These are phyloP conservation scores for Amylocarpus encephaloides DNA, from an alignment of 2,329 filamentous ascomycete species.

Conservation along the genomic window DNA sequence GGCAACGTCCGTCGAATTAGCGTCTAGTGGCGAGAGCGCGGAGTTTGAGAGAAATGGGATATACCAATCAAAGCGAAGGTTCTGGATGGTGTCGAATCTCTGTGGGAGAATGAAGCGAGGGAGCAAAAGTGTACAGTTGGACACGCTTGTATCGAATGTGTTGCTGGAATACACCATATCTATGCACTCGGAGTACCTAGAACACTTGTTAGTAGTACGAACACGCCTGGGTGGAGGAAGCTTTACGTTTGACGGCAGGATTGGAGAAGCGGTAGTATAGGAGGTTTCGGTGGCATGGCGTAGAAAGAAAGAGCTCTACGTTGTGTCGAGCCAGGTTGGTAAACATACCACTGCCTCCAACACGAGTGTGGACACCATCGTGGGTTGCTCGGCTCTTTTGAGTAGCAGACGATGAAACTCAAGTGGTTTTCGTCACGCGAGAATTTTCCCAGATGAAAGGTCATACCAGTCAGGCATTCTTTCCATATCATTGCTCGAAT, in stretches of 20 bases:
- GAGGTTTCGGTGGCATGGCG: neutral
- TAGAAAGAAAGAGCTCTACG: neutral
- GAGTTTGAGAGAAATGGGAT: neutral
- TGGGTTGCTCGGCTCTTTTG: neutral
- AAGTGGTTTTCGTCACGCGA: neutral
- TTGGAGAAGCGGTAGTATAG: neutral
- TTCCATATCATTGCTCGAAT: neutral
- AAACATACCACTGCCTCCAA: neutral
- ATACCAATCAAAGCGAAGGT: neutral
- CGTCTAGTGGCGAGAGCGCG: too few relatives aligned
- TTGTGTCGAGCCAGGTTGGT: neutral
- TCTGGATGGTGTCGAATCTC: neutral
- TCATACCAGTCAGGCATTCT: neutral
- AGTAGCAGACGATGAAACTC: neutral
- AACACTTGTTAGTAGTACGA: neutral
- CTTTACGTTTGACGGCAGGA: neutral
- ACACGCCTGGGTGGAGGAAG: neutral
- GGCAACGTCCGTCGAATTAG: too few relatives aligned
- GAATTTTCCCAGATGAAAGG: neutral
- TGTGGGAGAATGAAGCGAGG: neutral
- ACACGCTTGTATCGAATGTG: neutral
- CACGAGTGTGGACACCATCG: neutral
- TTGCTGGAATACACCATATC: neutral
- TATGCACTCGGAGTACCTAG: neutral
- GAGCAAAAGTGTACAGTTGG: neutral